A percentile compares a stretch with the other conserved stretches of the same genome.
These are phyloP conservation scores for Aspergillus uvarum DNA, from an alignment of 2,329 filamentous ascomycete genomes.

Conservation along the genomic window DNA sequence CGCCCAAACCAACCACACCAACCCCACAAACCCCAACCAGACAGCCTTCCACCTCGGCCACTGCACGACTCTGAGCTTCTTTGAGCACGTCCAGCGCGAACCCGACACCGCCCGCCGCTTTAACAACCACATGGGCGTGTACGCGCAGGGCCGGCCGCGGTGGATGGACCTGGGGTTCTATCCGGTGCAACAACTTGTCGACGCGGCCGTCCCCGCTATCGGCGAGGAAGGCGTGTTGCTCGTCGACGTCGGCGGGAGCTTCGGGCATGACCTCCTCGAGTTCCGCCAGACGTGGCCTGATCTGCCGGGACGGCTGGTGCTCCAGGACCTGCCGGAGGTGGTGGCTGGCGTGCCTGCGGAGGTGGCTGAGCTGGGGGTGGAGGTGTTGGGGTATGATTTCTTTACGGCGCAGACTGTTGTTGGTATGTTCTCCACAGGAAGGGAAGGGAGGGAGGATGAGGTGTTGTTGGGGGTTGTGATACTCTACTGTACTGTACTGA, in stretches of 20 bases:
- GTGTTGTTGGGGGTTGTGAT: too few species aligned
- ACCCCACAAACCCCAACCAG: constrained; percentile 27
- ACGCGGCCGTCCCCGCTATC: constrained; percentile 4
- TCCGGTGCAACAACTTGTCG: constrained; percentile 25
- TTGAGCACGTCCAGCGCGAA: constrained; percentile 27
- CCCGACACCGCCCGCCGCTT: constrained; percentile 23
- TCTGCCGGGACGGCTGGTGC: constrained; percentile 44
- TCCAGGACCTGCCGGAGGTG: constrained; percentile 52
- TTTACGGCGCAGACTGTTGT: constrained; percentile 49
- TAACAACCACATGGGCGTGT: constrained; percentile 31
- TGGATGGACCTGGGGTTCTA: constrained; percentile 36
- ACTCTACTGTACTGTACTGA: too few species aligned
- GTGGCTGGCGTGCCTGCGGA: constrained; percentile 16
- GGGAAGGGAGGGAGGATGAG: too few species aligned
- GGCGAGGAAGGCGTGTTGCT: constrained; percentile 26
- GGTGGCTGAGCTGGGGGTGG: constrained; percentile 18
- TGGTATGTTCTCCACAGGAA: too few species aligned
- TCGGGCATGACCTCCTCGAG: constrained; percentile 44
- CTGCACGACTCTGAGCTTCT: constrained; percentile 28
- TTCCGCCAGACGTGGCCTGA: constrained; percentile 40
- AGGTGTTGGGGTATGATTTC: constrained; percentile 48
- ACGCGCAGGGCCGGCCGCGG: constrained; percentile 28
- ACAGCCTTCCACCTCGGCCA: constrained; percentile 29
- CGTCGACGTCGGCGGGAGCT: constrained; percentile 47
- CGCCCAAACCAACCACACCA: constrained; percentile 27